Percentiles rank a stretch among this genome's conserved stretches.
These are phyloP conservation scores for Ceratobasidium sp. DNA, from an alignment of 1,284 basidiomycete genomes.

Conservation along the genomic window DNA sequence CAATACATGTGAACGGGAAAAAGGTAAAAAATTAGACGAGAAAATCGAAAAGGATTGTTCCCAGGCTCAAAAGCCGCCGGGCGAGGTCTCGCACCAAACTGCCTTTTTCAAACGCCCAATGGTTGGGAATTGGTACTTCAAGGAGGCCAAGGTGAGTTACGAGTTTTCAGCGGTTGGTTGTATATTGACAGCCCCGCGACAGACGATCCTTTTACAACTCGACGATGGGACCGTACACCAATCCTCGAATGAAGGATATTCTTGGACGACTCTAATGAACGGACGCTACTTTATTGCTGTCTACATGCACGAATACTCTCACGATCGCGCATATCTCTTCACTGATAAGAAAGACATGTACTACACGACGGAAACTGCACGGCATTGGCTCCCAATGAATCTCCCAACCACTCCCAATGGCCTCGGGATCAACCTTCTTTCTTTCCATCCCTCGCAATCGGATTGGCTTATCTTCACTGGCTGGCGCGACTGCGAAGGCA, in stretches of 20 bases:
- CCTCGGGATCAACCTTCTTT: slow-evolving; percentile 77
- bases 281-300: slow-evolving; percentile 78
- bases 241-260: slow-evolving; percentile 93
- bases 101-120: slow-evolving; percentile 45
- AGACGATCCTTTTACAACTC: slow-evolving; percentile 87
- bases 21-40: slow-evolving; percentile 73
- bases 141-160: slow-evolving; percentile 64
- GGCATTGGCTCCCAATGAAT: slow-evolving; percentile 68
- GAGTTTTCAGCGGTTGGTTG: background rate
- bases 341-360: slow-evolving; percentile 71
- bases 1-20: slow-evolving; percentile 75
- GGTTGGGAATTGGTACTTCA: slow-evolving; percentile 67
- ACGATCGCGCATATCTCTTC: slow-evolving; percentile 89
- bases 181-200: slow-evolving; percentile 45
- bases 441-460: slow-evolving; percentile 83
- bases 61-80: slow-evolving; percentile 74
- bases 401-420: slow-evolving; percentile 80
- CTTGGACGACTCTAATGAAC: slow-evolving; percentile 75
- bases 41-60: slow-evolving; percentile 77
- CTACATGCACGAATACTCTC: slow-evolving; percentile 81
- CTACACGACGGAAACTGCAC: slow-evolving; percentile 85
- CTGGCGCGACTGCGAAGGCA: slow-evolving; percentile 66
- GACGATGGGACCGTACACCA: slow-evolving; percentile 85
- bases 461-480: slow-evolving; percentile 94
- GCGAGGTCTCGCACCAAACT: slow-evolving; percentile 71